Evolutionary conservation across 768 basidiomycete species (phyloP).

Genomic region (Lactarius hengduanensis): DNA sequence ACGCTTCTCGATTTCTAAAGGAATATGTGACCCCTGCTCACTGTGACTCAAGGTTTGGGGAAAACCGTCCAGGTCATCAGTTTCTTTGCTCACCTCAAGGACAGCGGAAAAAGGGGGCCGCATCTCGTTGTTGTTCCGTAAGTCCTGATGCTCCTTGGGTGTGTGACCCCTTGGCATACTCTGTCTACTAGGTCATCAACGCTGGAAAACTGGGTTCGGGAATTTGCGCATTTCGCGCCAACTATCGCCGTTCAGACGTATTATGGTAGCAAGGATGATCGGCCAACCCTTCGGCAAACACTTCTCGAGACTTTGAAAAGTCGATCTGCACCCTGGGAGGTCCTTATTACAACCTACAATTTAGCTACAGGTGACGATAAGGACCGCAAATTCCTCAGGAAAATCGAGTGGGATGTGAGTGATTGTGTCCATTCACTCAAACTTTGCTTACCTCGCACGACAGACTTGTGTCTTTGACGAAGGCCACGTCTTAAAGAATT

Average conservation of each 20-base stretch:
- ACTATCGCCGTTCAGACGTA: constrained; percentile 85
- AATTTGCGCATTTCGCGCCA: constrained; percentile 90
- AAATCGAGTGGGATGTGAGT: constrained; percentile 89
- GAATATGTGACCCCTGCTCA: constrained; percentile 22
- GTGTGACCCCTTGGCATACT: not conserved
- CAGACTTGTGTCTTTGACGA: constrained; percentile 96
- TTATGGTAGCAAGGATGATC: constrained; percentile 90
- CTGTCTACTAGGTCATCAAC: constrained; percentile 73
- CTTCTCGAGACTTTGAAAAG: constrained; percentile 58
- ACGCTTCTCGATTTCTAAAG: constrained; percentile 34
- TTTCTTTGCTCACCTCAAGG: constrained; percentile 88
- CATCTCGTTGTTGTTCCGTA: constrained; percentile 96
- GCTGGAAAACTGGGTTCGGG: constrained; percentile 97
- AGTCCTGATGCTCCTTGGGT: constrained; percentile 36
- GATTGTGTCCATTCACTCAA: not conserved
- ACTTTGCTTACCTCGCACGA: not conserved
- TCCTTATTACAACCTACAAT: constrained; percentile 95
- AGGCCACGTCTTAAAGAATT: constrained; percentile 96
- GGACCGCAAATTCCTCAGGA: constrained; percentile 92
- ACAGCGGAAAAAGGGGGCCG: constrained; percentile 73
- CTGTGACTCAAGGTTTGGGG: constrained; percentile 68
- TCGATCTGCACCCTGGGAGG: constrained; percentile 74
- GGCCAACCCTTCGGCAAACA: constrained; percentile 67
- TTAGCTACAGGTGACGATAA: constrained; percentile 83
- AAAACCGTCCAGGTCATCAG: constrained; percentile 99